phyloP scores from a whole-genome alignment of 108 stramenopile species.

The Asterionellopsis glacialis region DNA sequence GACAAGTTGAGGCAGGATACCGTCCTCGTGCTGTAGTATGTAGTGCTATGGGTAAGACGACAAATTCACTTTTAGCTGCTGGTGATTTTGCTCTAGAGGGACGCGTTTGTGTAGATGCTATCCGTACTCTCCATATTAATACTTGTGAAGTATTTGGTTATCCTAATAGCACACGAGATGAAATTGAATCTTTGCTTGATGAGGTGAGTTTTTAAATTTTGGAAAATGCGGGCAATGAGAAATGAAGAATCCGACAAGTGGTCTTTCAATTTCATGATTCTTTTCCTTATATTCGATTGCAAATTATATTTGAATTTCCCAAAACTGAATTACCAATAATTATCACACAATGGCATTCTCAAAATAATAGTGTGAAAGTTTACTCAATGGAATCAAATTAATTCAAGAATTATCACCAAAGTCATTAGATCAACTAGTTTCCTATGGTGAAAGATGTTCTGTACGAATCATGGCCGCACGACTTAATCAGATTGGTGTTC shows the following conservation, averaged over 20 bases:
- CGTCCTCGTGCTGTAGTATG: conserved; percentile 80
- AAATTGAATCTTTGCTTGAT: conserved; percentile 64
- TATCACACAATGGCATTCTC: too few species aligned
- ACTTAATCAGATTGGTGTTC: conserved; percentile 92
- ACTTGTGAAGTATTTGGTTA: conserved; percentile 77
- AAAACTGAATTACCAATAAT: too few species aligned
- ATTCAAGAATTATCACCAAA: conserved; percentile 90
- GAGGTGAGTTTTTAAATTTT: too few species aligned
- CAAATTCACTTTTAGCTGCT: conserved; percentile 83
- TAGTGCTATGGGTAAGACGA: conserved; percentile 98
- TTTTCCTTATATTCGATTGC: too few species aligned
- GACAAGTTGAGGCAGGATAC: conserved; percentile 65
- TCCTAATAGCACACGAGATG: conserved; percentile 39
- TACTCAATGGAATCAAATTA: conserved; percentile 88
- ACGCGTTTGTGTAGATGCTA: conserved; percentile 81
- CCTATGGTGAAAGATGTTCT: conserved; percentile 90
- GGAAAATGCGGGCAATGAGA: too few species aligned
- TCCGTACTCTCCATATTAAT: conserved; percentile 79
- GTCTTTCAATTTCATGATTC: too few species aligned
- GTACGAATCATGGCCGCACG: conserved; percentile 91
- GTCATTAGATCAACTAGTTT: conserved; percentile 87
- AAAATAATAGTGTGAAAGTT: conserved; percentile 76
- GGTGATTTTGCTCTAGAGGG: conserved; percentile 95
- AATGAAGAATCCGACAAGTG: too few species aligned
- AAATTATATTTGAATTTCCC: too few species aligned